Base-by-base conservation (phyloP, 495 filamentous ascomycete genomes). In the Chaetomidium leptoderma region DNA sequence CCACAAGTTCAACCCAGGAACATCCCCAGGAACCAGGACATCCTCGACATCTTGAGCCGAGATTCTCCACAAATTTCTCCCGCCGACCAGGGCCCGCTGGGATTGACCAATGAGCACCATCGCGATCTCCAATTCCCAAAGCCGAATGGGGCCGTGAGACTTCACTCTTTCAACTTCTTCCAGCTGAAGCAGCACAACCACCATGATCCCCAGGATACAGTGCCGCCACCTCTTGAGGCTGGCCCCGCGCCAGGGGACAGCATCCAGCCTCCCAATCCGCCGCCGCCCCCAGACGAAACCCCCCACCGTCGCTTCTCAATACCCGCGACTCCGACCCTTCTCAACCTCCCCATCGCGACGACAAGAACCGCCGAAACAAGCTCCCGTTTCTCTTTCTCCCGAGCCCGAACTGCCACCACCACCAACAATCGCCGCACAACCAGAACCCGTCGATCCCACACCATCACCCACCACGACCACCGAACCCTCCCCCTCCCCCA, bases 171-270 rank as follows among this genome's bases (percentile, higher is more conserved):
- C 16, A 7, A 39, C 32, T 37, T 19, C 10, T 30, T 40, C 14
- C 19, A 10, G n/a, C 44, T 1, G 17, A 27, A 39, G 17, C 13
- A 26, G 6, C 29, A 16, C 51, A 24, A 9, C 21, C 17, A 16
- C 23, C 35, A 61, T 61, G 58, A n/a, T 30, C 6, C 32, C 19
- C 30, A 48, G 59, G 53, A 48, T 48, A 57, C 59, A 53, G 24
- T 48, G n/a, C 54, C 59, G 48, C 23, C 53, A 21, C 23, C 54
- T 61, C 32, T 11, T 36, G 49, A 29, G 48, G 54, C 40, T 51
- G 39, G 59, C 59, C 32, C 48, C 42, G 40, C 13, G 59, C 42
- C 59, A 48, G 4, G 3, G 35, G 14, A 10, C 17, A 5, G 30
- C 5, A 0, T 23, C 6, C 32, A 9, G 4, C 53, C 52, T 33